phyloP scores from a whole-genome alignment of 768 basidiomycete species.

The Strobilomyces dryophilus region DNA sequence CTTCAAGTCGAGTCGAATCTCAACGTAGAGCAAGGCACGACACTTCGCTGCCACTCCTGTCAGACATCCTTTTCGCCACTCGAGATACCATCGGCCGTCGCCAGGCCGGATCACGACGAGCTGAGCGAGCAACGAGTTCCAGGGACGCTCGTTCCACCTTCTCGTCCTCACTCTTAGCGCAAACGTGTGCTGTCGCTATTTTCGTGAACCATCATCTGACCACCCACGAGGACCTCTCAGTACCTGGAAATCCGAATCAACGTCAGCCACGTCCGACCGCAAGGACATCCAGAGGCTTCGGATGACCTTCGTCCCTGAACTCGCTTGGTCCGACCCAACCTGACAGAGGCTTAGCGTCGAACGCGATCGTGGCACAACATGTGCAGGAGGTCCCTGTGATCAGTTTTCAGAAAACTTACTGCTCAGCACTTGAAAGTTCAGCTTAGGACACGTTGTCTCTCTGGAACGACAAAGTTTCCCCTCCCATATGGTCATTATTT shows the following conservation, averaged over 20 bases:
- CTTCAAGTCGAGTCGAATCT: neutral
- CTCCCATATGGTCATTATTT: conserved; percentile 1
- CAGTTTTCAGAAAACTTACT: conserved; percentile 1
- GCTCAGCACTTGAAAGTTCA: conserved; percentile 1
- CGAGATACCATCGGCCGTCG: neutral
- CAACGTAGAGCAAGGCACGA: neutral
- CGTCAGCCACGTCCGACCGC: neutral
- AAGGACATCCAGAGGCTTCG: neutral
- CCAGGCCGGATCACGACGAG: conserved; percentile 11
- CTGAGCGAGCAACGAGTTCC: conserved; percentile 2
- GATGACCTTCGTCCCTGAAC: conserved; percentile 5
- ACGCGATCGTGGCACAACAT: neutral
- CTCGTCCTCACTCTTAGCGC: neutral
- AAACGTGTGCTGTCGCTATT: neutral
- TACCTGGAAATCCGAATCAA: neutral
- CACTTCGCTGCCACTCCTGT: neutral
- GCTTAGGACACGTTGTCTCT: neutral
- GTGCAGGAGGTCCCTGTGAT: neutral
- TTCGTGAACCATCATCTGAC: conserved; percentile 3
- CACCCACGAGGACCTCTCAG: conserved; percentile 7
- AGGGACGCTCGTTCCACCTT: neutral
- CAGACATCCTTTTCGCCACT: conserved; percentile 2
- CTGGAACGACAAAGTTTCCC: conserved; percentile 1
- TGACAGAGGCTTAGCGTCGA: neutral
- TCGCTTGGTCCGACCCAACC: neutral